phyloP scores from a whole-genome alignment of 345 rosid genomes.

The Brassica cretica region DNA sequence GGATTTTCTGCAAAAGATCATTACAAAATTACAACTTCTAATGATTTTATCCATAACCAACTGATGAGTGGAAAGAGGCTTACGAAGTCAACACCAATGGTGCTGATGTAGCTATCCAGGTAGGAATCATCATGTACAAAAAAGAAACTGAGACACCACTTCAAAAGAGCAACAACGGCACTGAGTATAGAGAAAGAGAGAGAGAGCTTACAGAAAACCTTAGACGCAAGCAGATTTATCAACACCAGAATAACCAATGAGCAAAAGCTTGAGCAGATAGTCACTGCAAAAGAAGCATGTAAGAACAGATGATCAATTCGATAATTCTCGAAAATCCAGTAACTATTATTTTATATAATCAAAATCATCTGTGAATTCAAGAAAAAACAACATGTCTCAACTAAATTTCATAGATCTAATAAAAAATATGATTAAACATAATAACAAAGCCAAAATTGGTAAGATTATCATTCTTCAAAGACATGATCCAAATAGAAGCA shows the following conservation, averaged over 20 bases:
- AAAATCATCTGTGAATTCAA: background rate
- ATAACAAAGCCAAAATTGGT: background rate
- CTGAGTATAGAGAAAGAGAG: background rate
- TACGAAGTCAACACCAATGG: conserved; percentile 90
- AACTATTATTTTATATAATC: background rate
- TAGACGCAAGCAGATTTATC: conserved; percentile 47
- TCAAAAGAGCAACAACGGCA: background rate
- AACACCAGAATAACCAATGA: conserved; percentile 48
- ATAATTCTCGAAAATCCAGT: background rate
- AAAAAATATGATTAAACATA: background rate
- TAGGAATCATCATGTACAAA: conserved; percentile 82
- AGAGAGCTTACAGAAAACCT: conserved; percentile 47
- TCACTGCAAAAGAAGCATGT: conserved; percentile 28
- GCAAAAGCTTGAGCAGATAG: conserved; percentile 45
- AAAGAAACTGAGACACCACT: background rate
- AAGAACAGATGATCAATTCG: background rate
- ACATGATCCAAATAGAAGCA: background rate
- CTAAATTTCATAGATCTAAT: conserved; percentile 24
- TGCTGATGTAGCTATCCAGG: conserved; percentile 58
- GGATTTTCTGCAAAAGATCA: conserved; percentile 63
- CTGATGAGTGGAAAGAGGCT: conserved; percentile 34
- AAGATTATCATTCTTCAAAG: background rate
- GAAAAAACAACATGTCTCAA: conserved; percentile 16
- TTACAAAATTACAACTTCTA: background rate
- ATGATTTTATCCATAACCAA: background rate